Base-by-base conservation (phyloP, 768 basidiomycete genomes). In the Russula brevipes region DNA sequence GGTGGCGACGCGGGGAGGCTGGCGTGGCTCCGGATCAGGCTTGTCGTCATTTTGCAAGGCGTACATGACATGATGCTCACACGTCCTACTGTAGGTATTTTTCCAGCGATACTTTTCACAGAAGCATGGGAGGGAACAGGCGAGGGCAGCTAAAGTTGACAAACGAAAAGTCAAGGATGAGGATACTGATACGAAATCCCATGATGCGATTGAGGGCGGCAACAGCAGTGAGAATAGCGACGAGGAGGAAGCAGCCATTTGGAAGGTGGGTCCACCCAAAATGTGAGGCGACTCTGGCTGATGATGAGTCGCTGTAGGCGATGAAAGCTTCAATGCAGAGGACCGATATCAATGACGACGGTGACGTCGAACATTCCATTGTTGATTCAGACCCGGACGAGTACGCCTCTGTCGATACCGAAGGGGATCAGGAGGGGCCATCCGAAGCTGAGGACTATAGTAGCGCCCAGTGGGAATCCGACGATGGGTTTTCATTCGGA, bases 11-110 rank as follows among this genome's bases (percentile, higher is more conserved):
- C 73, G 82, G 79, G 68, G 80, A 77, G 30, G 80, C 83, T 58
- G 86, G 93, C 55, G 81, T 98, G 5, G 89, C 93, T 0, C 92
- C 85, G 17, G 95, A 98, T 71, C 91, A 96, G 79, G 87, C 90
- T 50, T 12, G 80, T 75, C 33, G 56, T 58, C 19, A 59, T 57
- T 16, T 16, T n/a, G 4, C 47, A 55, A 49, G 24, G 8, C 4
- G 31, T 2, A 12, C 64, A 33, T 54, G 16, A 45, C 24, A 41
- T 65, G 36, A 2, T 54, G 14, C 51, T 66, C 24, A 54, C 59
- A 1, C 30, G 2, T 31, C 2, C 1, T 33, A 11, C 38, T 52
- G 4, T 59, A 92, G 92, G 70, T 91, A 38, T 98, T 98, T 80
- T 97, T 94, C 78, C 87, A 98, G 73, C 86, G 86, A 68, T 98